phyloP scores from a whole-genome alignment of 2,329 filamentous ascomycete species.

The Colletotrichum spaethianum region DNA sequence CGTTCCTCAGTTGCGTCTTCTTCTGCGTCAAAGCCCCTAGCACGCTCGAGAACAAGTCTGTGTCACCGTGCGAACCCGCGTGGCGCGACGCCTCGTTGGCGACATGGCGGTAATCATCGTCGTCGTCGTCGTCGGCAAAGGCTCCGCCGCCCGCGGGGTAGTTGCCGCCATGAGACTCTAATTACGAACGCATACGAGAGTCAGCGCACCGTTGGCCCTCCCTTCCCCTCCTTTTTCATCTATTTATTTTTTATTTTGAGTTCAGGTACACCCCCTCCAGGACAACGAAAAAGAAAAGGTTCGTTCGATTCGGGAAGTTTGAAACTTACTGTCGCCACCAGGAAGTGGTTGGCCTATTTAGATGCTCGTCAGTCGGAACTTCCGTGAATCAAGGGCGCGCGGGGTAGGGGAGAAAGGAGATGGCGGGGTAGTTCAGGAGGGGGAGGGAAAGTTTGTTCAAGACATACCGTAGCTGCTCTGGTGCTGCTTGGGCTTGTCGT shows the following conservation, averaged over 20 bases:
- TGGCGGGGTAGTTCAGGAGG: slow-evolving; percentile 35
- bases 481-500: slow-evolving; percentile 46
- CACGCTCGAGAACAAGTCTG: slow-evolving; percentile 64
- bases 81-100: slow-evolving; percentile 63
- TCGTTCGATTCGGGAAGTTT: background rate
- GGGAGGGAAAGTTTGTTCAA: slow-evolving; percentile 1
- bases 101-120: slow-evolving; percentile 64
- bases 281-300: background rate
- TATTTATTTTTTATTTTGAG: too few relatives aligned
- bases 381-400: slow-evolving; percentile 16
- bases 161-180: slow-evolving; percentile 51
- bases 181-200: background rate
- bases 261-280: background rate
- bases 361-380: slow-evolving; percentile 17
- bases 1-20: slow-evolving; percentile 62
- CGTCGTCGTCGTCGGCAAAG: slow-evolving; percentile 56
- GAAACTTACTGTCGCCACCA: slow-evolving; percentile 49
- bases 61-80: slow-evolving; percentile 62
- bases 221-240: background rate
- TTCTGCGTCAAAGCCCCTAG: slow-evolving; percentile 64
- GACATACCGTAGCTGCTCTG: slow-evolving; percentile 32
- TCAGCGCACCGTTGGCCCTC: background rate
- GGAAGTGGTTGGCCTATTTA: slow-evolving; percentile 34
- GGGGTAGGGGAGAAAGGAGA: slow-evolving; percentile 22
- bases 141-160: slow-evolving; percentile 52